Base-by-base conservation (phyloP, 768 basidiomycete species). In the Mycena epipterygia region DNA sequence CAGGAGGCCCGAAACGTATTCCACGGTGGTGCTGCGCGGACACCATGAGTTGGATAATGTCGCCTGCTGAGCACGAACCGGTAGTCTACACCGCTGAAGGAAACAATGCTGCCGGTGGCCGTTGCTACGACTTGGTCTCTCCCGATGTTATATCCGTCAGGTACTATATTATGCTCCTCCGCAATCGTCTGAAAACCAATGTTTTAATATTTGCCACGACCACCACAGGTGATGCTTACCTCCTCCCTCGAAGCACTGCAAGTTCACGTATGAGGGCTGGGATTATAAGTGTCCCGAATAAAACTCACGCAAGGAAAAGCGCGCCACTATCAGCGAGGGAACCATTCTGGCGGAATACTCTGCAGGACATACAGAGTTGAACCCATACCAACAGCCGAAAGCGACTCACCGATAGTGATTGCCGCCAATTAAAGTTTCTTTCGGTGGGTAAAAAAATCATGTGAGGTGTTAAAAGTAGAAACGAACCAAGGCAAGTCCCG, bases 101-200 rank as follows among this genome's bases (percentile, higher is more conserved):
- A 11, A 17, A 35, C 3, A 25, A 58, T 30, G 2, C 17, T n/a
- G n/a, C n/a, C n/a, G n/a, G n/a, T n/a, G n/a, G n/a, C n/a, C n/a
- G n/a, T n/a, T n/a, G n/a, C n/a, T n/a, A n/a, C n/a, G n/a, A n/a
- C n/a, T n/a, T n/a, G n/a, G n/a, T n/a, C n/a, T n/a, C n/a, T n/a
- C n/a, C 85, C 86, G 42, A 82, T 63, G 67, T 87, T 69, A 67
- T 88, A 87, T 6, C 87, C 87, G 58, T 88, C 74, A 0, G 84
- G 78, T 3, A 80, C 64, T 52, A 87, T 82, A 27, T 79, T 70
- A 64, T 88, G 87, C 41, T 74, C 46, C 23, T 71, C 39, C 9
- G 64, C 37, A 5, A 67, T 63, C 3, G 70, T n/a, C 70, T 71
- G 41, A 57, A 44, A n/a, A 46, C 17, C 7, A 32, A 21, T 35